A percentile compares a stretch with the other conserved stretches of the same genome.
phyloP scores from a whole-genome alignment of 257 asterid genomes.

The Solanum pimpinellifolium region DNA sequence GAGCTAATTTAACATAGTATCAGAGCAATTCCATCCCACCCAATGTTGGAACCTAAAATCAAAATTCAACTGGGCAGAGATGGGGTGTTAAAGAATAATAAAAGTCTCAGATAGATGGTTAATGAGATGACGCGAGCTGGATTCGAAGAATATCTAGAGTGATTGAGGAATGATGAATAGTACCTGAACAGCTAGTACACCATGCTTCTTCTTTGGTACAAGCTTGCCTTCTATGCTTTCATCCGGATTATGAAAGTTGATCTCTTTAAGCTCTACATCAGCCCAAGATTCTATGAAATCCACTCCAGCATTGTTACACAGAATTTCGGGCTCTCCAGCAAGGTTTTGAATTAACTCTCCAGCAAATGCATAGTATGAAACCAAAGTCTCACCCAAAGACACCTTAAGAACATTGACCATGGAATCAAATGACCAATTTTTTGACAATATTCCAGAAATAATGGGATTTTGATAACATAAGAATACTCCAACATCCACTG shows the following conservation, averaged over 20 bases:
- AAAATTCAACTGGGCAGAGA: too few relatives aligned
- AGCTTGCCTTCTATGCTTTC: not conserved
- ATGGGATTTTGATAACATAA: not conserved
- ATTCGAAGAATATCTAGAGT: too few relatives aligned
- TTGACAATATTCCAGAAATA: not conserved
- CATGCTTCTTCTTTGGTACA: not conserved
- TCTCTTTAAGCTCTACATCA: not conserved
- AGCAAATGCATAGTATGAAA: not conserved
- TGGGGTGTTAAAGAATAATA: too few relatives aligned
- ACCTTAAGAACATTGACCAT: not conserved
- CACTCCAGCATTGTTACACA: not conserved
- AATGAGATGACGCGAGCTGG: too few relatives aligned
- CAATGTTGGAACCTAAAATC: too few relatives aligned
- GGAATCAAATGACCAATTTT: not conserved
- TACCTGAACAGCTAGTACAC: not conserved
- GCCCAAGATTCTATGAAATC: not conserved
- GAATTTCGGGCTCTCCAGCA: not conserved
- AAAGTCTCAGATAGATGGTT: too few relatives aligned
- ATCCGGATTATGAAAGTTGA: not conserved
- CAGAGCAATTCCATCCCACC: too few relatives aligned
- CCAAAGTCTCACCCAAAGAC: not conserved
- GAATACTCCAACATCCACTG: not conserved
- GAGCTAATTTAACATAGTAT: too few relatives aligned
- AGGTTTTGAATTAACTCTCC: not conserved
- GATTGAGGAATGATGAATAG: not conserved